phyloP scores from a whole-genome alignment of 371 early-diverging fungal genomes.

The Neoconidiobolus thromboides region DNA sequence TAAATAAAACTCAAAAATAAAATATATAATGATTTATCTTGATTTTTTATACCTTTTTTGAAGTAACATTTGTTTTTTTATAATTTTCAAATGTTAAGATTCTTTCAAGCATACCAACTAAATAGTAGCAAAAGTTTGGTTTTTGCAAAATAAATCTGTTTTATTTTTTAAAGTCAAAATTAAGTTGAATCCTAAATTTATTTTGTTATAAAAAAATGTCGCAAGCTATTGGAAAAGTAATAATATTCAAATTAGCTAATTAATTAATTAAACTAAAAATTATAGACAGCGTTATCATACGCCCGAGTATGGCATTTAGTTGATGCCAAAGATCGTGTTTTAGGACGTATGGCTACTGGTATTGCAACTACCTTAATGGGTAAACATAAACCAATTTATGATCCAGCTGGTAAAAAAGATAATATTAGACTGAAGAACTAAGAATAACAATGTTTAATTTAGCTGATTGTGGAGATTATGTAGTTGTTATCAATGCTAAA shows the following conservation, averaged over 20 bases:
- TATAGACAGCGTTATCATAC: constrained; percentile 75
- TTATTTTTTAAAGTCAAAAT: too few species aligned
- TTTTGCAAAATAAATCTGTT: too few species aligned
- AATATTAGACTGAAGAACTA: not conserved
- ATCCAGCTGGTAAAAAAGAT: constrained; percentile 56
- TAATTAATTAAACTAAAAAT: not conserved
- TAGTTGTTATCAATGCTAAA: constrained; percentile 88
- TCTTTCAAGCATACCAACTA: too few species aligned
- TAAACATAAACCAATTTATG: constrained; percentile 90
- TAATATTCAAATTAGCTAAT: not conserved
- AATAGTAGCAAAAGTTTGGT: too few species aligned
- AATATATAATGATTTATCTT: too few species aligned
- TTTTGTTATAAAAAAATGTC: constrained; percentile 15
- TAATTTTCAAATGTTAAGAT: too few species aligned
- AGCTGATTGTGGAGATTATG: constrained; percentile 95
- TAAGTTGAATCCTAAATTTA: too few species aligned
- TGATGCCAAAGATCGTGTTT: constrained; percentile 73
- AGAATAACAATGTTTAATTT: constrained; percentile 3
- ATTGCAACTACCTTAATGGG: constrained; percentile 91
- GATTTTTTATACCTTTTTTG: too few species aligned
- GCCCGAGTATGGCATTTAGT: constrained; percentile 92
- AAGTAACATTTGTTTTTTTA: too few species aligned
- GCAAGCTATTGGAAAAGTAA: constrained; percentile 25
- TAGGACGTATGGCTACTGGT: constrained; percentile 73
- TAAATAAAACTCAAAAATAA: too few species aligned